Evolutionary conservation across 164 flowering plant species (phyloP).

Genomic region (Stephania yunnanensis): DNA sequence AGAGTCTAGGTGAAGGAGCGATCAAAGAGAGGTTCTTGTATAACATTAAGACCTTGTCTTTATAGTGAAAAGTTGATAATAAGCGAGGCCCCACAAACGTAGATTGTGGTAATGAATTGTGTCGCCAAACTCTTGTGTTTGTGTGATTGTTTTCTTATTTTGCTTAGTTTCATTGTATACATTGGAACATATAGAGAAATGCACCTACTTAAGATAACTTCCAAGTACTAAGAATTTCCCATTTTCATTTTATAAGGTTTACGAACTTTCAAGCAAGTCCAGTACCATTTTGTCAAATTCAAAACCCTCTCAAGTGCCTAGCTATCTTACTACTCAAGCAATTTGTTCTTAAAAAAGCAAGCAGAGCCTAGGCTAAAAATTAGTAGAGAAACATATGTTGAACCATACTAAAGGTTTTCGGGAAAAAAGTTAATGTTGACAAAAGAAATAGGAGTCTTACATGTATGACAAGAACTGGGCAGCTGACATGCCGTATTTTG

Average conservation of each 20-base stretch:
- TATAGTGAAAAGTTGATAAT: too few species aligned
- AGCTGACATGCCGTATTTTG: constrained; percentile 69
- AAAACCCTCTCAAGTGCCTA: background rate
- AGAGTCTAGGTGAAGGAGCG: too few species aligned
- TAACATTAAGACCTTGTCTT: too few species aligned
- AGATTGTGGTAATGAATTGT: too few species aligned
- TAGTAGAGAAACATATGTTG: background rate
- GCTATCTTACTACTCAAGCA: background rate
- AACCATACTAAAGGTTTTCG: background rate
- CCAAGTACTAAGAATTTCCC: background rate
- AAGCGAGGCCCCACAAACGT: too few species aligned
- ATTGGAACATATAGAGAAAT: background rate
- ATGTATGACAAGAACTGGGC: constrained; percentile 93
- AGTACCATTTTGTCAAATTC: background rate
- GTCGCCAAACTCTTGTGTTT: too few species aligned
- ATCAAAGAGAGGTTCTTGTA: too few species aligned
- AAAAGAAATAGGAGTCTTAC: constrained; percentile 40
- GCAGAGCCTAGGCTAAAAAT: background rate
- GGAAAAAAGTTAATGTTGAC: background rate
- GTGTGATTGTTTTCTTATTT: too few species aligned
- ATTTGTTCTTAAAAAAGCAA: background rate
- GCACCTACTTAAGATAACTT: background rate
- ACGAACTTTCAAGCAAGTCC: background rate
- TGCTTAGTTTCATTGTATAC: too few species aligned
- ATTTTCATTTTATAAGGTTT: too few species aligned